A percentile compares a stretch with the other conserved stretches of the same genome.
Evolutionary conservation across 768 basidiomycete species (phyloP).

Genomic region (Phlebiopsis flavidoalba): DNA sequence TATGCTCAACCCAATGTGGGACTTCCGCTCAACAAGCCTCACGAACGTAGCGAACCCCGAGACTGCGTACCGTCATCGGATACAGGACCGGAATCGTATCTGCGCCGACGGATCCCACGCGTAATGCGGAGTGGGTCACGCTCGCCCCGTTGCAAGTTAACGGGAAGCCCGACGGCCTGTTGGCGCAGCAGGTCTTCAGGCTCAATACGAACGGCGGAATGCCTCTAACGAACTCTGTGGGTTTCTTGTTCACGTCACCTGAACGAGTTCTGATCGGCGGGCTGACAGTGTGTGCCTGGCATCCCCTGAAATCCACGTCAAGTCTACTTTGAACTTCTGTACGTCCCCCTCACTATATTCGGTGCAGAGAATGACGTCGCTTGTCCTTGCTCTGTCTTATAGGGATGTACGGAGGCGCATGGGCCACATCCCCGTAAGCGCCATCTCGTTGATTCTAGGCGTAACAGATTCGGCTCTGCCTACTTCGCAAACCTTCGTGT

Average conservation of each 20-base stretch:
- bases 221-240: conserved; percentile 34
- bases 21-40: conserved; percentile 38
- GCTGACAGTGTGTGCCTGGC: conserved; percentile 27
- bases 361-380: background rate
- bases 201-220: conserved; percentile 48
- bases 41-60: conserved; percentile 34
- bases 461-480: no score
- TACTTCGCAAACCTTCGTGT: no score
- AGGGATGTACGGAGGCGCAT: background rate
- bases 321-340: conserved; percentile 51
- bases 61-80: conserved; percentile 42
- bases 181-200: conserved; percentile 48
- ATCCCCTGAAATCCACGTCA: conserved; percentile 36
- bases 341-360: conserved; percentile 19
- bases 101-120: conserved; percentile 32
- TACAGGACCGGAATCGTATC: conserved; percentile 36
- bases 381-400: background rate
- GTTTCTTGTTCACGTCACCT: conserved; percentile 27
- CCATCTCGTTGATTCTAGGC: background rate
- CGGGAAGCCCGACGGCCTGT: conserved; percentile 30
- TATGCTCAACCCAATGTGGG: conserved; percentile 47
- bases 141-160: conserved; percentile 20
- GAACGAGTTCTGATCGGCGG: background rate
- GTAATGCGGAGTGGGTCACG: conserved; percentile 51
- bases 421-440: background rate